Base-by-base conservation (phyloP, 2,329 filamentous ascomycete genomes). In the Aulographum hederae region DNA sequence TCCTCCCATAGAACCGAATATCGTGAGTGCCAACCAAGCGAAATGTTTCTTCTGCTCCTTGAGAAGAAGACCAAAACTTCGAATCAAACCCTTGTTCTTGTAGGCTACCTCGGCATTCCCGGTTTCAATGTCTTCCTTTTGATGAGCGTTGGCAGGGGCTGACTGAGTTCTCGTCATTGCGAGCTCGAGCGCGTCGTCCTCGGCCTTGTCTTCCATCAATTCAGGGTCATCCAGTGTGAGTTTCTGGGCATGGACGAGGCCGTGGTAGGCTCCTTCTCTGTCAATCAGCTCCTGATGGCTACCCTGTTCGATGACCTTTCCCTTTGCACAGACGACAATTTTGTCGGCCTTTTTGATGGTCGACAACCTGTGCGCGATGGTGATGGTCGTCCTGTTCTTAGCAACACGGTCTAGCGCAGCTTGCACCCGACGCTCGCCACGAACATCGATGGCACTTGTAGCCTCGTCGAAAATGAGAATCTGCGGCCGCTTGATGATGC, bases 341-440 rank as follows among this genome's bases (percentile, higher is more conserved):
- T 72, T 69, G 45, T 91, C 76, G 3, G 81, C 80, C 39, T 77
- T 70, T 48, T 73, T 75, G 43, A 82, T 78, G 0, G 78, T 84
- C 0, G 74, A 78, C 3, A 84, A 58, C 3, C 77, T 62, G 46
- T 84, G 78, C 0, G 81, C 84, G 30, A 86, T 79, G 26, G 84
- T 69, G n/a, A 89, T 67, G 0, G 80, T 73, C 0, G 77, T 79
- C 4, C 79, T 65, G 5, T 60, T 65, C 6, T 65, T 56, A 0
- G 77, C 65, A 0, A 74, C 58, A 0, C 67, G 66, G 14, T 65
- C 61, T 32, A 82, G 40, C 57, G 65, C 50, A 58, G 68, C 38
- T 54, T 67, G 49, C 58, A 80, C 42, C 46, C 65, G 48, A 8
- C 52, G 53, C 41, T 69, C 66, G 0, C 61, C 64, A 11, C 60